Conservation (phyloP, 2,329 filamentous ascomycete species). For the Zopfia rhizophila region DNA sequence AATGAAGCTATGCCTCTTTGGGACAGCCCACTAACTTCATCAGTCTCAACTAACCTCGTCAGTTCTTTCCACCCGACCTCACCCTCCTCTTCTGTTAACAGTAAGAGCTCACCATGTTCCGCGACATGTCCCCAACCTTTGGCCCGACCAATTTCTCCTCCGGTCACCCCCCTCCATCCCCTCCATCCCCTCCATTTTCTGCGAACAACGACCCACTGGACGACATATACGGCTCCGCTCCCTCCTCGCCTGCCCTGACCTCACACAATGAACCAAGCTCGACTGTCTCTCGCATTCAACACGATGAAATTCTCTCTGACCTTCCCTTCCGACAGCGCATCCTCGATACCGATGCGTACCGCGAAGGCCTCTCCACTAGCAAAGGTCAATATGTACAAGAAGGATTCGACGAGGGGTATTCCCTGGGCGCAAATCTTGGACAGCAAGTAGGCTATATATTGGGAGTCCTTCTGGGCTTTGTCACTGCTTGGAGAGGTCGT, state of each 20-base stretch:
- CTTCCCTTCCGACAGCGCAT: conserved; percentile 77
- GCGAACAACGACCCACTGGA: conserved; percentile 49
- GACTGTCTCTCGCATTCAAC: conserved; percentile 1
- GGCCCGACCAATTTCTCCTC: conserved; percentile 40
- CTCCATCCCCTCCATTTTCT: conserved; percentile 26
- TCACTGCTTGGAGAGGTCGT: conserved; percentile 56
- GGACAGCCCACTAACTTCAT: too few species aligned
- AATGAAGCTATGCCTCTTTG: too few species aligned
- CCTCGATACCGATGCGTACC: conserved; percentile 87
- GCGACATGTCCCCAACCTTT: conserved; percentile 38
- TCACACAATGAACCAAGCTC: conserved; percentile 2
- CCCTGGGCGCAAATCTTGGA: conserved; percentile 83
- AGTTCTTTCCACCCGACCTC: too few species aligned
- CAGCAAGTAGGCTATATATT: conserved; percentile 77
- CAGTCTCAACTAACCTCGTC: too few species aligned
- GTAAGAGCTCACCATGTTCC: conserved; percentile 20
- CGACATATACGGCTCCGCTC: conserved; percentile 60
- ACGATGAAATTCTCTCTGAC: conserved; percentile 69
- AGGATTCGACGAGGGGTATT: conserved; percentile 92
- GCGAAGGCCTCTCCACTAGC: conserved; percentile 81
- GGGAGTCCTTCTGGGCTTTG: conserved; percentile 80
- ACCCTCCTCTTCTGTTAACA: neutral
- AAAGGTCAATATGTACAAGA: conserved; percentile 82
- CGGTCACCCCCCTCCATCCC: conserved; percentile 43
- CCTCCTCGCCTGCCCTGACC: conserved; percentile 47